Evolutionary conservation across 1,284 basidiomycete species (phyloP), one percentile per base, ranked within the genome.

Genomic region (Rhodofomes roseus): DNA sequence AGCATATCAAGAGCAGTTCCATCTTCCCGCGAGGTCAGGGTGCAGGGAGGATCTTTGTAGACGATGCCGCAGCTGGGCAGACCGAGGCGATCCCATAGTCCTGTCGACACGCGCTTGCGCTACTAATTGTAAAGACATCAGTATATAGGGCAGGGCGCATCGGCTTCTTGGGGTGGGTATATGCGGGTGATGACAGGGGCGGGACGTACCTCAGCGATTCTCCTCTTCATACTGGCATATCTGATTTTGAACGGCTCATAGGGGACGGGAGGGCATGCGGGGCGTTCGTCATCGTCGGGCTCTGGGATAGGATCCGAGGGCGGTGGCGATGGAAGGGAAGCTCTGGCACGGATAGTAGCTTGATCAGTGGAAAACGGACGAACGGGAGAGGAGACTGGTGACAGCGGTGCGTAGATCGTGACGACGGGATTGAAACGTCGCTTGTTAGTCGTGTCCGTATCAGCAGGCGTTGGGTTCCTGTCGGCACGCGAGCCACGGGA

Each of bases 31-130:
- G 43, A 22, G 4, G 22, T 16, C 27, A 7, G 27, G 31, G 12
- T 52, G n/a, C 14, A 4, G 18, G 29, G 18, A 51, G 27, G 29
- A 36, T 52, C 50, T 20, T 52, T 18, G 40, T 29, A 58, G 22
- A 58, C 50, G 50, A 53, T 22, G 18, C 56, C 56, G n/a, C 56
- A 58, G 27, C 48, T 53, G 8, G 56, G 56, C 7, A 58, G 56
- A 22, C 50, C 31, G 6, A 58, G 39, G n/a, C 36, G 36, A 23
- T 52, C 36, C 50, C 56, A 53, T 5, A 53, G 12, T 20, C 53
- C 22, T 7, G 56, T 31, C 20, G 56, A 29, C n/a, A 53, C 36
- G 11, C 39, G 56, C 40, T 53, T 58, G 39, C 56, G 56, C 56
- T 58, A 58, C 56, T 58, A 27, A 29, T 36, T 18, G 31, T 8